These are phyloP conservation scores for Suhomyces coccinellae DNA, from an alignment of 1,139 yeast species.

Conservation along the genomic window DNA sequence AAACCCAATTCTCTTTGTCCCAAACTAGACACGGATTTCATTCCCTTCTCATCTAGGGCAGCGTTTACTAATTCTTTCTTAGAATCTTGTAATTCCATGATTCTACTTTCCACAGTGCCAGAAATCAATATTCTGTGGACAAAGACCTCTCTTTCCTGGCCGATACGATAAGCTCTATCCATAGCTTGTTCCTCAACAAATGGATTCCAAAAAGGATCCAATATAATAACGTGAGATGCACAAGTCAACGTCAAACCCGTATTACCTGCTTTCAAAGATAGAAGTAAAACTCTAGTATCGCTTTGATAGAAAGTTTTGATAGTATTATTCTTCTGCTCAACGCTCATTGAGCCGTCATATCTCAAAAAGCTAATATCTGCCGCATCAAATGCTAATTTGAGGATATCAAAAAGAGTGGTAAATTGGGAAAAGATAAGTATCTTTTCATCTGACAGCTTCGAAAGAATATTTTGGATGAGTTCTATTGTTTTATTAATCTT, in stretches of 20 bases:
- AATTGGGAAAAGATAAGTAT: constrained; percentile 83
- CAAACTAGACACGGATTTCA: constrained; percentile 63
- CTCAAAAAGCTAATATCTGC: constrained; percentile 53
- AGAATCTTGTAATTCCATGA: constrained; percentile 68
- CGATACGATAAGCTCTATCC: constrained; percentile 92
- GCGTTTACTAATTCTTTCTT: constrained; percentile 76
- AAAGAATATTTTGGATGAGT: constrained; percentile 43
- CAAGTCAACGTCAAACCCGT: constrained; percentile 90
- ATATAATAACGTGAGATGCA: constrained; percentile 85
- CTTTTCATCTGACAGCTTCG: constrained; percentile 54
- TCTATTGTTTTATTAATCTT: constrained; percentile 54
- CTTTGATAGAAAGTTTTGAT: constrained; percentile 66
- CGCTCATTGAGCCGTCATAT: constrained; percentile 81
- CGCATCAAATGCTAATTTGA: constrained; percentile 56
- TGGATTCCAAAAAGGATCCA: constrained; percentile 98
- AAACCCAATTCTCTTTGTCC: constrained; percentile 73
- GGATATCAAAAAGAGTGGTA: constrained; percentile 70
- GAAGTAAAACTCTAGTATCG: constrained; percentile 54
- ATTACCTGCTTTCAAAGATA: constrained; percentile 88
- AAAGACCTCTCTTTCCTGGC: constrained; percentile 73
- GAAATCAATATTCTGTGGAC: constrained; percentile 69
- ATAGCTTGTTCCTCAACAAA: constrained; percentile 95
- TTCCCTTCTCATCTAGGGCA: constrained; percentile 74
- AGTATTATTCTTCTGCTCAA: constrained; percentile 60
- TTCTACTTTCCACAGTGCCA: constrained; percentile 82